Percentiles rank a stretch among this genome's conserved stretches.
These are phyloP conservation scores for Cordyceps tenuipes DNA, from an alignment of 2,329 filamentous ascomycete genomes.

Conservation along the genomic window DNA sequence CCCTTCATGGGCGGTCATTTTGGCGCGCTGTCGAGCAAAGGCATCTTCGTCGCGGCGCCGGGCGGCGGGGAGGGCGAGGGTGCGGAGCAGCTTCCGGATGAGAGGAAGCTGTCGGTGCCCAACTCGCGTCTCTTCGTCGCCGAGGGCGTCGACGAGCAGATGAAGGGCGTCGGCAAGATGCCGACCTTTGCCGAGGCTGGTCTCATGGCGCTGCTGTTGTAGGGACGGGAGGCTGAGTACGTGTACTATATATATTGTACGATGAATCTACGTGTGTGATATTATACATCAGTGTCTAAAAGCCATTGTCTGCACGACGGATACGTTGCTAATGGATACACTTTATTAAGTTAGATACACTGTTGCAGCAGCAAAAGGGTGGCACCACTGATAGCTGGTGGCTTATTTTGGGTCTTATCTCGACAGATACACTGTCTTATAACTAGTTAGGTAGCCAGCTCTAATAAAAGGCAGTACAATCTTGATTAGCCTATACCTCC, in stretches of 20 bases:
- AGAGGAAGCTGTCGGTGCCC: slow-evolving; percentile 28
- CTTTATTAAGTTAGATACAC: too few relatives aligned
- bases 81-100: slow-evolving; percentile 17
- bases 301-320: too few relatives aligned
- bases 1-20: slow-evolving; percentile 39
- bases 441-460: too few relatives aligned
- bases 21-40: slow-evolving; percentile 53
- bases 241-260: slow-evolving; percentile 5
- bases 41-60: slow-evolving; percentile 42
- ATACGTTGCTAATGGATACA: too few relatives aligned
- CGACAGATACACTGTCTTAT: too few relatives aligned
- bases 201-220: slow-evolving; percentile 7
- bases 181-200: slow-evolving; percentile 8
- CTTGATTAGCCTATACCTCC: too few relatives aligned
- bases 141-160: slow-evolving; percentile 1
- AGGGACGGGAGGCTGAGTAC: not conserved
- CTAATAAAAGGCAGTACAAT: too few relatives aligned
- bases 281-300: too few relatives aligned
- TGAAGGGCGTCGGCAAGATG: slow-evolving; percentile 3
- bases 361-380: too few relatives aligned
- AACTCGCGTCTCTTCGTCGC: slow-evolving; percentile 23
- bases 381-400: too few relatives aligned
- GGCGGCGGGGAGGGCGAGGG: not conserved
- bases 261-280: not conserved
- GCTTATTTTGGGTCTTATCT: too few relatives aligned